A percentile compares a stretch with the other conserved stretches of the same genome.
phyloP scores from a whole-genome alignment of 352 stramenopile genomes.

The Lagenidium giganteum region DNA sequence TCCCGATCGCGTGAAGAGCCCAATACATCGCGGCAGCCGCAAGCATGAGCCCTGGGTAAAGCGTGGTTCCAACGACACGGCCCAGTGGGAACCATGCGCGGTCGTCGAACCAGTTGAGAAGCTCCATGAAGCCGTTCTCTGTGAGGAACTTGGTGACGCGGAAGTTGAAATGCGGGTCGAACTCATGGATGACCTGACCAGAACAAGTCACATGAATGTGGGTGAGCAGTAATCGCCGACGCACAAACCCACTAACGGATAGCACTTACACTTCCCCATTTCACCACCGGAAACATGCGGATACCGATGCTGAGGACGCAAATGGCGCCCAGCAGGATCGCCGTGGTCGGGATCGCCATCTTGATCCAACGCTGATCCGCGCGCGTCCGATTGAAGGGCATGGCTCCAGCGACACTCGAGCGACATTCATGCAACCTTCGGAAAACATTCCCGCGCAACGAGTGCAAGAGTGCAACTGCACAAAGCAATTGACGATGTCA shows the following conservation, averaged over 20 bases:
- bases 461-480: no score
- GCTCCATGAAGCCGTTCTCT: slow-evolving; percentile 87
- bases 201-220: neutral
- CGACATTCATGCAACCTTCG: slow-evolving; percentile 33
- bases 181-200: slow-evolving; percentile 87
- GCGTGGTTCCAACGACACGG: slow-evolving; percentile 87
- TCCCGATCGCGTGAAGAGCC: slow-evolving; percentile 40
- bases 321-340: slow-evolving; percentile 76
- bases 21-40: slow-evolving; percentile 80
- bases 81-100: slow-evolving; percentile 93
- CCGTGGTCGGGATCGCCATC: slow-evolving; percentile 21
- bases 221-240: neutral
- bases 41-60: slow-evolving; percentile 92
- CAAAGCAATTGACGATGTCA: no score
- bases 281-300: slow-evolving; percentile 88
- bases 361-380: no score
- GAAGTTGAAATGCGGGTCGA: slow-evolving; percentile 99
- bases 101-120: slow-evolving; percentile 99
- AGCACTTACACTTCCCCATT: slow-evolving; percentile 81
- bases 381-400: no score
- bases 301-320: slow-evolving; percentile 88
- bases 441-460: slow-evolving; percentile 25
- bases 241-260: neutral
- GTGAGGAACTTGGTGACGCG: slow-evolving; percentile 95
- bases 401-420: no score